Evolutionary conservation across 75 land plant species (phyloP).

Genomic region (Ceratopteris richardii): DNA sequence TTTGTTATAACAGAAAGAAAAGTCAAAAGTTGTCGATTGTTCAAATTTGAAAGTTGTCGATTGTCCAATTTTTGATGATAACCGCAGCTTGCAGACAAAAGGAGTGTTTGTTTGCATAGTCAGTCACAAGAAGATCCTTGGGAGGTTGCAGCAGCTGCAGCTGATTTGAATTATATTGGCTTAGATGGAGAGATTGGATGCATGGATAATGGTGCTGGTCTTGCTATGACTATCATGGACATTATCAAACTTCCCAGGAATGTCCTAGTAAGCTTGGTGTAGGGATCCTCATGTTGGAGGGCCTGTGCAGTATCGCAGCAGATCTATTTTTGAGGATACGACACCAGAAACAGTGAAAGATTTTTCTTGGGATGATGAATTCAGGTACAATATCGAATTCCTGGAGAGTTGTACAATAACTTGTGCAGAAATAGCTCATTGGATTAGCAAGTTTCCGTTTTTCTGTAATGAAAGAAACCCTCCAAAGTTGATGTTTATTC

Average conservation of each 20-base stretch:
- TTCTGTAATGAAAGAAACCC: constrained; percentile 70
- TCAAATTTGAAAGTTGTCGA: constrained; percentile 78
- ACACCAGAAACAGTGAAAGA: constrained; percentile 49
- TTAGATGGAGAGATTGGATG: constrained; percentile 99
- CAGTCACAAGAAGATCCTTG: constrained; percentile 92
- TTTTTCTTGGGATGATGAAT: constrained; percentile 73
- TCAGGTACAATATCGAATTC: constrained; percentile 28
- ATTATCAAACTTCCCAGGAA: constrained; percentile 89
- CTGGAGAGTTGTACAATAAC: constrained; percentile 37
- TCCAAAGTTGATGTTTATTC: constrained; percentile 75
- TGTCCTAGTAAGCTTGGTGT: too few species aligned
- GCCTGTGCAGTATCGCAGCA: constrained; percentile 41
- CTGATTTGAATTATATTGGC: constrained; percentile 92
- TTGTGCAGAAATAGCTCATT: constrained; percentile 42
- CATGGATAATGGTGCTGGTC: constrained; percentile 99
- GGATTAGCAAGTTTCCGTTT: constrained; percentile 67
- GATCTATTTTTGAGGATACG: constrained; percentile 57
- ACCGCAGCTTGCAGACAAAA: constrained; percentile 89
- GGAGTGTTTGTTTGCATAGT: constrained; percentile 87
- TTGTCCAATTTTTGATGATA: constrained; percentile 92
- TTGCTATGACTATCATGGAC: constrained; percentile 99
- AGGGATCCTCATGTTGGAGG: too few species aligned
- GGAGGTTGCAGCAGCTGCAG: constrained; percentile 97
- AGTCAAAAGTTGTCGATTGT: constrained; percentile 94
- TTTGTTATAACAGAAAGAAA: constrained; percentile 92